Evolutionary conservation across 2,329 filamentous ascomycete genomes (phyloP).

Genomic region (Calycina herbarum): DNA sequence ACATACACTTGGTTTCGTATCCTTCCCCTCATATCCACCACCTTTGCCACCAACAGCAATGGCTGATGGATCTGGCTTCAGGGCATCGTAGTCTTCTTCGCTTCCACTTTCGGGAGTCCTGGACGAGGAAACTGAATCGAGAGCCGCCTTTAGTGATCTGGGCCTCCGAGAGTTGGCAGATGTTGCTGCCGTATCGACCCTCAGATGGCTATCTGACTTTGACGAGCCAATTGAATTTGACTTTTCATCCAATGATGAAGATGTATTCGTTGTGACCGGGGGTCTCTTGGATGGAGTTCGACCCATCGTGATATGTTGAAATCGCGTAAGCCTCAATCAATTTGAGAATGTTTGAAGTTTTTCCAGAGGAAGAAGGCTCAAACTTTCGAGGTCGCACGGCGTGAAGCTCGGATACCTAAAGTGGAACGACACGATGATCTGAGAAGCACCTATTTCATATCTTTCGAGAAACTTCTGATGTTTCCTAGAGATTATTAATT

Average conservation of each 20-base stretch:
- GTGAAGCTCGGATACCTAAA: constrained; percentile 1
- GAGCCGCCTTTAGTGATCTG: constrained; percentile 31
- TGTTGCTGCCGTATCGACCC: neutral
- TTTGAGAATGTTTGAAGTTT: neutral
- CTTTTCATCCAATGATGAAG: constrained; percentile 3
- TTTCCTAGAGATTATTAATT: neutral
- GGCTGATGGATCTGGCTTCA: constrained; percentile 31
- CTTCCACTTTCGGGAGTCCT: constrained; percentile 30
- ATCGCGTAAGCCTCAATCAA: neutral
- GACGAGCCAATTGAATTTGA: neutral
- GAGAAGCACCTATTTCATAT: neutral
- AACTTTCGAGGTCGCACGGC: neutral
- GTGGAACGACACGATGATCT: neutral
- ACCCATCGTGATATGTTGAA: neutral
- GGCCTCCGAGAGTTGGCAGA: constrained; percentile 22
- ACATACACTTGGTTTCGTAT: neutral
- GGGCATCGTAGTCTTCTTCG: constrained; percentile 36
- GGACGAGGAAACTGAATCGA: constrained; percentile 25
- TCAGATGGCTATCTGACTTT: neutral
- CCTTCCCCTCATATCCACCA: constrained; percentile 31
- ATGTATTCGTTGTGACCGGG: neutral
- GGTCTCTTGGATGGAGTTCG: neutral
- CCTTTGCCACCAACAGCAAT: constrained; percentile 38
- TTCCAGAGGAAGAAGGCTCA: neutral
- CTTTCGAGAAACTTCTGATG: neutral